phyloP scores from a whole-genome alignment of 495 filamentous ascomycete species.

The Talaromyces ruber region DNA sequence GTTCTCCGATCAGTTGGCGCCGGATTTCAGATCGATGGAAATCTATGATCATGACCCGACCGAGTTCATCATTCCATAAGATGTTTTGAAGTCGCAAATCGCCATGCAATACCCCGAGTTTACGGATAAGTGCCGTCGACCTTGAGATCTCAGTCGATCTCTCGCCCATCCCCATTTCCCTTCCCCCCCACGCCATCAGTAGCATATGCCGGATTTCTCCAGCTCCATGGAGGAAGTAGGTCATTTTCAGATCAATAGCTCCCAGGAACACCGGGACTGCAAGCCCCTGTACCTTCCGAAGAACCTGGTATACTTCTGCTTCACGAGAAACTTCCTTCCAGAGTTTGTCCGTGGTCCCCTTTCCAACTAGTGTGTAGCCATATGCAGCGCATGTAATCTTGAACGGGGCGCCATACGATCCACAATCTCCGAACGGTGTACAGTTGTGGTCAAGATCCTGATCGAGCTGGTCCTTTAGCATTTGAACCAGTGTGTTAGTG shows the following conservation, averaged over 20 bases:
- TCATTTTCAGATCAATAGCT: slow-evolving; percentile 24
- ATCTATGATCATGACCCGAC: slow-evolving; percentile 21
- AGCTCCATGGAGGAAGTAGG: slow-evolving; percentile 26
- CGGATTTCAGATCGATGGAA: slow-evolving; percentile 17
- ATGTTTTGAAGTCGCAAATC: slow-evolving; percentile 12
- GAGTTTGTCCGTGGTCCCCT: slow-evolving; percentile 28
- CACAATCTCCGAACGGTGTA: slow-evolving; percentile 13
- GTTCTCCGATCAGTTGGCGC: background rate
- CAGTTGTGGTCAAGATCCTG: slow-evolving; percentile 18
- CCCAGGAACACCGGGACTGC: slow-evolving; percentile 36
- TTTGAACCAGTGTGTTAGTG: slow-evolving; percentile 7
- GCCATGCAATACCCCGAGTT: too few relatives aligned
- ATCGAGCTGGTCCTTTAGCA: slow-evolving; percentile 19
- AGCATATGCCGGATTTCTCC: slow-evolving; percentile 7
- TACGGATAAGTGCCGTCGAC: too few relatives aligned
- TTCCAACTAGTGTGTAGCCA: slow-evolving; percentile 40
- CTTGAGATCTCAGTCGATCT: too few relatives aligned
- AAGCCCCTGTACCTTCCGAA: slow-evolving; percentile 26
- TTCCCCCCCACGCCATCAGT: too few relatives aligned
- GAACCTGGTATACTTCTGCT: slow-evolving; percentile 26
- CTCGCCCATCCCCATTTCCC: too few relatives aligned
- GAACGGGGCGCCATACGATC: slow-evolving; percentile 26
- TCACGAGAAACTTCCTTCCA: slow-evolving; percentile 30
- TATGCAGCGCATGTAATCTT: slow-evolving; percentile 27
- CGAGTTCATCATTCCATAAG: slow-evolving; percentile 21